Evolutionary conservation across 352 stramenopile species (phyloP).

Genomic region (Phytophthora citrophthora): DNA sequence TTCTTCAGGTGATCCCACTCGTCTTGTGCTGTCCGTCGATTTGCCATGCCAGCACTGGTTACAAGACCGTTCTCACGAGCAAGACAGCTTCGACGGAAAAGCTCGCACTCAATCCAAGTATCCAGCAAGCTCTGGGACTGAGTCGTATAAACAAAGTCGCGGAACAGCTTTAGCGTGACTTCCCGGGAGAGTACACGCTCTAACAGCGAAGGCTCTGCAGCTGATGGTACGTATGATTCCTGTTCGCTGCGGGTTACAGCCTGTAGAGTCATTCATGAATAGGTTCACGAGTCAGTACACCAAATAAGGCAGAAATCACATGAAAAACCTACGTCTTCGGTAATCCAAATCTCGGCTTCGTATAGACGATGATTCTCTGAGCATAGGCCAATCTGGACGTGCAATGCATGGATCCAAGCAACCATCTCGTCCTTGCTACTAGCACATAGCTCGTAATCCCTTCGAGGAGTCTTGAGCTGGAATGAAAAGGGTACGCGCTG

Average conservation of each 20-base stretch:
- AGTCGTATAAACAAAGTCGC: constrained; percentile 76
- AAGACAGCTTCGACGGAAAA: constrained; percentile 76
- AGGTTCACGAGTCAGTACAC: background rate
- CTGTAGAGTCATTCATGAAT: constrained; percentile 20
- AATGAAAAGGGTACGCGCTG: constrained; percentile 80
- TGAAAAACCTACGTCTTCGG: constrained; percentile 69
- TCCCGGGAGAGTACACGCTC: constrained; percentile 74
- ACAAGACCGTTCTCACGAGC: constrained; percentile 61
- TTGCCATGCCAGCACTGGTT: constrained; percentile 30
- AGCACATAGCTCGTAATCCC: constrained; percentile 81
- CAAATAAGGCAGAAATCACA: background rate
- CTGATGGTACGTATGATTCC: constrained; percentile 46
- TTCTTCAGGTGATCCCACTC: constrained; percentile 83
- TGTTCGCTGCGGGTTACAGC: constrained; percentile 68
- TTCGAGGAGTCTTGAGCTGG: constrained; percentile 74
- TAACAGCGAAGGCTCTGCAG: constrained; percentile 64
- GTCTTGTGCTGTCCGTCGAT: constrained; percentile 57
- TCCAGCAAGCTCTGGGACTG: constrained; percentile 72
- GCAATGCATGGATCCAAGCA: constrained; percentile 80
- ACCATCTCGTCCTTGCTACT: constrained; percentile 84
- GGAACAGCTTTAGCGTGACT: constrained; percentile 82
- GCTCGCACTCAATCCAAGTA: constrained; percentile 87
- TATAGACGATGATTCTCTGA: constrained; percentile 83
- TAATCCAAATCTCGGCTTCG: constrained; percentile 86
- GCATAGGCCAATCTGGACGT: constrained; percentile 81